These are phyloP conservation scores for Hylodesmum podocarpum DNA, from an alignment of 306 rosid species.

Conservation along the genomic window DNA sequence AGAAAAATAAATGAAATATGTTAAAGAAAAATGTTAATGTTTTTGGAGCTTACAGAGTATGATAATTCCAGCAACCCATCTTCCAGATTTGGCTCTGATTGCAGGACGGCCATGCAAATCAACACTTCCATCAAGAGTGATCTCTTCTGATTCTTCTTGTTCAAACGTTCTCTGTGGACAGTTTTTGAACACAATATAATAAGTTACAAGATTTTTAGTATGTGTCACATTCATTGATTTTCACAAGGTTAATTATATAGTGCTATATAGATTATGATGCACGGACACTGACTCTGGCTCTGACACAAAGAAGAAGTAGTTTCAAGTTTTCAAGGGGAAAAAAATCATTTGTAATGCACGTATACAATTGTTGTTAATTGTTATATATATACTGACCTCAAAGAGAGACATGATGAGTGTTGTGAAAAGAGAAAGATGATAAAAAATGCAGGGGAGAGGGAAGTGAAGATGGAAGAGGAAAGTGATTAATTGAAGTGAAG, in stretches of 20 bases:
- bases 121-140: conserved; percentile 86
- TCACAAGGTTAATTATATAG: no score
- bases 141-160: conserved; percentile 55
- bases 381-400: conserved; percentile 52
- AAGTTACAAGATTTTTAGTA: not conserved
- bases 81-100: conserved; percentile 75
- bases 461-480: conserved; percentile 18
- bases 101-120: conserved; percentile 85
- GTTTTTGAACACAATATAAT: not conserved
- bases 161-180: conserved; percentile 43
- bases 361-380: not conserved
- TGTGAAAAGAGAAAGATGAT: not conserved
- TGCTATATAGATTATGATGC: no score
- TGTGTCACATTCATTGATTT: conserved; percentile 9
- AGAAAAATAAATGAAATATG: not conserved
- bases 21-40: not conserved
- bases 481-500: conserved; percentile 22
- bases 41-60: conserved; percentile 69
- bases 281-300: no score
- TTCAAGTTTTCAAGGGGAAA: not conserved
- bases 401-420: conserved; percentile 60
- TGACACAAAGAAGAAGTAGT: not conserved
- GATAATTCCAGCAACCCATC: conserved; percentile 89
- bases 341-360: not conserved
- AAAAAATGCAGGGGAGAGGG: conserved; percentile 27